Percentiles rank a stretch among this genome's conserved stretches.
phyloP scores from a whole-genome alignment of 148 eudicot genomes.

The Gaultheria prostrata region DNA sequence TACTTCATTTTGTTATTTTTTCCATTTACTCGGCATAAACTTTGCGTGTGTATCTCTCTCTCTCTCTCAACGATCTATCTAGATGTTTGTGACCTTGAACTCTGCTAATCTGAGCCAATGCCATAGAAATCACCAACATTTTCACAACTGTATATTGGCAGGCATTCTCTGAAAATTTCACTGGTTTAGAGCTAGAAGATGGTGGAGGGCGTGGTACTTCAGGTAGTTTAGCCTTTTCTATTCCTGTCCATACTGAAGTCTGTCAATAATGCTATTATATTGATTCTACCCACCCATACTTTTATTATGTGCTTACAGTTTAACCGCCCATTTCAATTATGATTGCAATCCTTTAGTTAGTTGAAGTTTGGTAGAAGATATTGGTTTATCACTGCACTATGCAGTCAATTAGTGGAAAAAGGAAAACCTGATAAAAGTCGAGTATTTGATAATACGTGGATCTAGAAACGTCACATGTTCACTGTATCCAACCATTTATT shows the following conservation, averaged over 20 bases:
- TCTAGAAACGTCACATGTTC: neutral
- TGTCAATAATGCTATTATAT: neutral
- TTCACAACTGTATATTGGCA: constrained; percentile 28
- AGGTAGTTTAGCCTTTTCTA: constrained; percentile 47
- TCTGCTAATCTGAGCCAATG: neutral
- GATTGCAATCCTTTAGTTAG: neutral
- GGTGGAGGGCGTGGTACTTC: constrained; percentile 99
- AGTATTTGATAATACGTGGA: neutral
- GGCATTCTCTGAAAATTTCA: constrained; percentile 93
- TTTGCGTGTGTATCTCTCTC: neutral
- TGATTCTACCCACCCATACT: neutral
- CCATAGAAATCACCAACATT: neutral
- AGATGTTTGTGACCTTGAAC: neutral
- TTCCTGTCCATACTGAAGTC: neutral
- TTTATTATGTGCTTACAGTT: neutral
- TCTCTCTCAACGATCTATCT: neutral
- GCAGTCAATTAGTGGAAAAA: neutral
- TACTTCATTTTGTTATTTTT: constrained; percentile 7
- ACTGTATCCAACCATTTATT: neutral
- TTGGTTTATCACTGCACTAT: neutral
- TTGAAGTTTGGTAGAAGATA: neutral
- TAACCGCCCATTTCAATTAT: neutral
- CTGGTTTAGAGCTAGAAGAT: constrained; percentile 98
- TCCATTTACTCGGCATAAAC: neutral
- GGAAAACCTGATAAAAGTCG: neutral